Base-by-base conservation (phyloP, 768 basidiomycete genomes). In the Boletus rufocinnamomeus region DNA sequence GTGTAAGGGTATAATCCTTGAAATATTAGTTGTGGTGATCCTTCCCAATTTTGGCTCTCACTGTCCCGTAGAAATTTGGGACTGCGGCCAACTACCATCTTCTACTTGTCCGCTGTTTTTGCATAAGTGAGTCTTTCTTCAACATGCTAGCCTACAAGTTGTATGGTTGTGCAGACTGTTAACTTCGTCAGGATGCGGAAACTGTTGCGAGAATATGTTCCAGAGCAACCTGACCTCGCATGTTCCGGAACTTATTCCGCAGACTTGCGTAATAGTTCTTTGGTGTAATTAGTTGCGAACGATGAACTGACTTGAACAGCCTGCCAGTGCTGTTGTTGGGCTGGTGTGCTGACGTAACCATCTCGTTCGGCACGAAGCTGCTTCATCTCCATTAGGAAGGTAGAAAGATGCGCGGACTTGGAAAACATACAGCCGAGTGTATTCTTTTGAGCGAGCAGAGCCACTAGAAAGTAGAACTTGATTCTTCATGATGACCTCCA, bases 351-450 rank as follows among this genome's bases (percentile, higher is more conserved):
- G 37, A 40, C 27, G 35, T 50, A 27, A 50, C 6, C 1, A 13
- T 49, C 16, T 23, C 21, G 10, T 30, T 51, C 35, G n/a, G 30
- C 35, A 44, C 25, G 35, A 62, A 34, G 37, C 23, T 35, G n/a
- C 38, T 30, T 52, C 38, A 47, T 43, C 58, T 48, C 28, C 19
- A 59, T 65, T 49, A 53, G 53, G 66, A 64, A 66, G 44, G 34
- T 27, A 6, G 3, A 16, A 11, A 1, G 6, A 38, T 23, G 43
- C 59, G 63, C 60, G 64, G 63, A 58, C 53, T 61, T 62, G 23
- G 14, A 57, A 64, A 60, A 51, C 30, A 16, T 27, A 27, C 4
- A 11, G 51, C 8, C 4, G 23, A 32, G 48, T 32, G 21, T 5
- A 48, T 8, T 6, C 28, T 17, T 47, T 23, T 23, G 13, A n/a